Conservation (phyloP, 805 yeast species). For the Zygosaccharomyces bisporus region DNA sequence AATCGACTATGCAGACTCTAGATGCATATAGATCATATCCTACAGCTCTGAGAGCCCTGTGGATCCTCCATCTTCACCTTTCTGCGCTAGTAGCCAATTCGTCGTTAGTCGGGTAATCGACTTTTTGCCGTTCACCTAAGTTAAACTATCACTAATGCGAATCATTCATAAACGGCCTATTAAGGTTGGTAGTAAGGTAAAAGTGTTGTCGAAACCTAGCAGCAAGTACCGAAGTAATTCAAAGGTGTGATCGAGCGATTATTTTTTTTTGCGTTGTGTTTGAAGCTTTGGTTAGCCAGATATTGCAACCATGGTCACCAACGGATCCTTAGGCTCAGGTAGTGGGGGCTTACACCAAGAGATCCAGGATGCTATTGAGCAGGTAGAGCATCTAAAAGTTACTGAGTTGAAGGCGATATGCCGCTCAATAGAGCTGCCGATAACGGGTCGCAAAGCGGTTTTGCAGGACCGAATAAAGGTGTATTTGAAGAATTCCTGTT, state of each 20-base stretch:
- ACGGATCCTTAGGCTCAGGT: not conserved
- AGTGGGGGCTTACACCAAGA: conserved; percentile 32
- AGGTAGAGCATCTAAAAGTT: conserved; percentile 43
- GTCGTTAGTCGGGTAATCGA: not conserved
- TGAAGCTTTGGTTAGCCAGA: not conserved
- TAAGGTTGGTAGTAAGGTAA: not conserved
- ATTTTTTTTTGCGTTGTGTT: not conserved
- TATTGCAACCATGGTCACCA: conserved; percentile 2
- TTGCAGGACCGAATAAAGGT: conserved; percentile 51
- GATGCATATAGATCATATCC: not conserved
- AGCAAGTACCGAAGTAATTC: not conserved
- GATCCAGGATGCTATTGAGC: conserved; percentile 33
- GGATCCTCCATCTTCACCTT: not conserved
- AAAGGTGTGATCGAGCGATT: not conserved
- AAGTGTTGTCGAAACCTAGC: not conserved
- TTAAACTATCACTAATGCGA: not conserved
- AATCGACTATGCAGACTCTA: too few relatives aligned
- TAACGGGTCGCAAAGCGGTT: conserved; percentile 59
- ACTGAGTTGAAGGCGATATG: conserved; percentile 52
- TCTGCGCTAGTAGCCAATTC: not conserved
- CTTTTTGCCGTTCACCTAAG: conserved; percentile 1
- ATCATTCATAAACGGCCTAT: not conserved
- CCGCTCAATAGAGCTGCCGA: conserved; percentile 45
- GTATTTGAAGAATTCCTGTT: conserved; percentile 43
- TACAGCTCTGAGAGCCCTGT: not conserved